Conservation (phyloP, 1,284 basidiomycete species). For the Stygiomarasmius scandens region DNA sequence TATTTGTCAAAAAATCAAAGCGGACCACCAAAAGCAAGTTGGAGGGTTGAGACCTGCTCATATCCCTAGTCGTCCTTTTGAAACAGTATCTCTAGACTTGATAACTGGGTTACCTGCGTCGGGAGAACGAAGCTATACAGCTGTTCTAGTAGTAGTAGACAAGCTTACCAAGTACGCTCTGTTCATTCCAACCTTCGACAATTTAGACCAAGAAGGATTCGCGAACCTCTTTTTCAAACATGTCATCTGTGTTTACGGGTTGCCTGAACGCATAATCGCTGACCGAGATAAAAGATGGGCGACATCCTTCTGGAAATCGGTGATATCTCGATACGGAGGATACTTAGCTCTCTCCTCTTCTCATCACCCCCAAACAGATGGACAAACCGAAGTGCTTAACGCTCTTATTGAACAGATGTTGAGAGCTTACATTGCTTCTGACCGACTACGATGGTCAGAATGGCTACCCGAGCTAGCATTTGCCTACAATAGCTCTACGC, state of each 20-base stretch:
- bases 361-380: slow-evolving; percentile 1
- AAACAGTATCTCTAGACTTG: neutral
- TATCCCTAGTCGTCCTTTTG: neutral
- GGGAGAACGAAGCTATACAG: slow-evolving; percentile 7
- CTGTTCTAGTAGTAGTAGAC: slow-evolving; percentile 40
- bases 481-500: slow-evolving; percentile 26
- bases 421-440: slow-evolving; percentile 22
- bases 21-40: neutral
- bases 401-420: slow-evolving; percentile 24
- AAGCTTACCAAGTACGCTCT: slow-evolving; percentile 38
- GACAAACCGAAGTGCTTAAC: slow-evolving; percentile 29
- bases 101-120: neutral
- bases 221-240: too few relatives aligned
- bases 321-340: slow-evolving; percentile 1
- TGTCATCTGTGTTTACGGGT: slow-evolving; percentile 3
- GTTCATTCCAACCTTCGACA: slow-evolving; percentile 32
- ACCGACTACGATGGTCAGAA: slow-evolving; percentile 32
- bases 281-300: slow-evolving; percentile 20
- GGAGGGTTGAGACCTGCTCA: neutral
- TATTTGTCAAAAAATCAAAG: neutral
- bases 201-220: slow-evolving; percentile 13
- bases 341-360: slow-evolving; percentile 13
- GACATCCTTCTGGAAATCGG: slow-evolving; percentile 16
- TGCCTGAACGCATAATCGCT: slow-evolving; percentile 15
- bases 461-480: slow-evolving; percentile 22